Conservation (phyloP, 1,284 basidiomycete species). For the Puccinia brachypodii region DNA sequence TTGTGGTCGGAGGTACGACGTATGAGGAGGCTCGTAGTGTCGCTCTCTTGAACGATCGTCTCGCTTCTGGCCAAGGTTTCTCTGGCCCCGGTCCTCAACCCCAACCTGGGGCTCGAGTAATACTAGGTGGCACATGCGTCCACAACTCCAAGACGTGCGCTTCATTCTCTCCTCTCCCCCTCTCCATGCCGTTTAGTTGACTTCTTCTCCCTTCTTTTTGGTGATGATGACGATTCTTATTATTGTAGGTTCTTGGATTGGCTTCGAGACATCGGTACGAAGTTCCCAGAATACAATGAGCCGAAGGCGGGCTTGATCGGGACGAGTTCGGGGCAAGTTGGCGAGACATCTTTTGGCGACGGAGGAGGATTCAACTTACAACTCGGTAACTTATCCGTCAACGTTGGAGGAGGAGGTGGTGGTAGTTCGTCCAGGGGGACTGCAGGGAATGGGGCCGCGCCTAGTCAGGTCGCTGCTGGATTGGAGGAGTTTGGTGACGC, state of each 20-base stretch:
- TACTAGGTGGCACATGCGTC: constrained; percentile 87
- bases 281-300: constrained; percentile 58
- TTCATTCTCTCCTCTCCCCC: neutral
- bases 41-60: constrained; percentile 78
- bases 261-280: constrained; percentile 52
- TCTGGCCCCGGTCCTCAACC: constrained; percentile 56
- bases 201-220: neutral
- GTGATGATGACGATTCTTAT: neutral
- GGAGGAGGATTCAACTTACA: constrained; percentile 69
- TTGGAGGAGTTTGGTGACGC: constrained; percentile 67
- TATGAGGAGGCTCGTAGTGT: constrained; percentile 87
- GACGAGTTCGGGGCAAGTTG: constrained; percentile 64
- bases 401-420: constrained; percentile 62
- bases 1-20: constrained; percentile 89
- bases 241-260: constrained; percentile 51
- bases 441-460: constrained; percentile 65
- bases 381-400: constrained; percentile 84
- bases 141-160: constrained; percentile 84
- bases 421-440: constrained; percentile 54
- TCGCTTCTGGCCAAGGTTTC: constrained; percentile 58
- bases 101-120: constrained; percentile 59
- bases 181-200: neutral
- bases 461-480: constrained; percentile 71
- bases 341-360: constrained; percentile 62
- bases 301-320: constrained; percentile 72